phyloP scores from a whole-genome alignment of 805 yeast genomes.

The Ogataea pignaliae region DNA sequence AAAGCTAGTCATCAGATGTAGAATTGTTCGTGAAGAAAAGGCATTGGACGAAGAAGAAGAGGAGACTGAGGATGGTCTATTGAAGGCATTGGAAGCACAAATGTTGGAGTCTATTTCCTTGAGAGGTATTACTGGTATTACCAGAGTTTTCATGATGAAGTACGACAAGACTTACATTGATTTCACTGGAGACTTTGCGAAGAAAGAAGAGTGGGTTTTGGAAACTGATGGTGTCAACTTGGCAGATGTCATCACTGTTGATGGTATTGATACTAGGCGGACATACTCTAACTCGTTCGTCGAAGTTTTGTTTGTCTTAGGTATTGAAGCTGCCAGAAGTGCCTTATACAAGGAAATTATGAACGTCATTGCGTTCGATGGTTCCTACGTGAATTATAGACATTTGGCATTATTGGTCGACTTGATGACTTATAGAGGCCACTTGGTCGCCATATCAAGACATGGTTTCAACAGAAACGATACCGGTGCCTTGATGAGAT shows the following conservation, averaged over 20 bases:
- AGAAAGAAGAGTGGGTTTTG: slow-evolving; percentile 94
- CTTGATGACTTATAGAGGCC: slow-evolving; percentile 98
- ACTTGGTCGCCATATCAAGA: slow-evolving; percentile 97
- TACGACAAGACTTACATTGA: slow-evolving; percentile 70
- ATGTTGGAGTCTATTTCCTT: slow-evolving; percentile 93
- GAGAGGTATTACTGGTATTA: slow-evolving; percentile 93
- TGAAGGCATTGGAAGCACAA: slow-evolving; percentile 90
- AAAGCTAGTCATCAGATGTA: slow-evolving; percentile 93
- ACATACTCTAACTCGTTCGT: slow-evolving; percentile 96
- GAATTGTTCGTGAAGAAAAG: slow-evolving; percentile 96
- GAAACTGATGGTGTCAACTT: slow-evolving; percentile 98
- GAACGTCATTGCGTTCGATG: slow-evolving; percentile 98
- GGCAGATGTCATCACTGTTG: slow-evolving; percentile 90
- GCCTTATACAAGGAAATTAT: slow-evolving; percentile 91
- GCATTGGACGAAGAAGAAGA: slow-evolving; percentile 89
- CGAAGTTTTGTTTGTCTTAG: slow-evolving; percentile 89
- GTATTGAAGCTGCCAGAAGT: slow-evolving; percentile 97
- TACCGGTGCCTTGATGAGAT: slow-evolving; percentile 98
- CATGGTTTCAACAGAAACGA: slow-evolving; percentile 99
- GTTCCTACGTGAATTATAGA: slow-evolving; percentile 98
- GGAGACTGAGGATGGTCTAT: slow-evolving; percentile 94
- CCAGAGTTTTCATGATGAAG: slow-evolving; percentile 87
- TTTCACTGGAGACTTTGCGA: slow-evolving; percentile 79
- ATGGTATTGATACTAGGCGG: slow-evolving; percentile 88
- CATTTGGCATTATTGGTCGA: slow-evolving; percentile 97